A percentile compares a stretch with the other conserved stretches of the same genome.
Evolutionary conservation across 2,329 filamentous ascomycete species (phyloP).

Genomic region (Davidsoniella neocaledoniae): DNA sequence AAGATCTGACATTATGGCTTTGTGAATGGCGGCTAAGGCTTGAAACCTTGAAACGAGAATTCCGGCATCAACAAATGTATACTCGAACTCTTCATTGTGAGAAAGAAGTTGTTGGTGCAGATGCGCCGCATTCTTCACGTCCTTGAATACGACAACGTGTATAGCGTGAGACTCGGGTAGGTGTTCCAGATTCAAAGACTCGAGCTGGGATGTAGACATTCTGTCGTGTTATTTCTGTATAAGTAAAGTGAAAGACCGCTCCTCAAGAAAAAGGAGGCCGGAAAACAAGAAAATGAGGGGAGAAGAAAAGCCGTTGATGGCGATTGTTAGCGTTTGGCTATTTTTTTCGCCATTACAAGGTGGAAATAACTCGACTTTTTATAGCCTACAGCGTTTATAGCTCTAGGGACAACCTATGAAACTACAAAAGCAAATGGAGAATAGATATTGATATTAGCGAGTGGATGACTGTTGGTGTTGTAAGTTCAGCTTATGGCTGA

Average conservation of each 20-base stretch:
- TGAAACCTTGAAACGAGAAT: conserved; percentile 59
- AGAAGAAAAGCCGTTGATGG: too few relatives aligned
- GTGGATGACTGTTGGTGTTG: too few relatives aligned
- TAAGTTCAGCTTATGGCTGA: too few relatives aligned
- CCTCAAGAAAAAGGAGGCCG: not conserved
- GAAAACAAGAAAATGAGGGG: not conserved
- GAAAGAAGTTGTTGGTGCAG: conserved; percentile 71
- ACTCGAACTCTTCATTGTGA: conserved; percentile 74
- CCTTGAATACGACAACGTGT: conserved; percentile 57
- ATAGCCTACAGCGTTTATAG: too few relatives aligned
- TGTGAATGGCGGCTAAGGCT: conserved; percentile 58
- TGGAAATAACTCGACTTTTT: too few relatives aligned
- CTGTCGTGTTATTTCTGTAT: not conserved
- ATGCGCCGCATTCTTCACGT: conserved; percentile 61
- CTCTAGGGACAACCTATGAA: too few relatives aligned
- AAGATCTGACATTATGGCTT: conserved; percentile 51
- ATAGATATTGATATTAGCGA: too few relatives aligned
- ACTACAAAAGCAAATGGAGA: too few relatives aligned
- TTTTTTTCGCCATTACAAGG: too few relatives aligned
- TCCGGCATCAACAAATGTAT: conserved; percentile 79
- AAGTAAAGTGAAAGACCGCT: not conserved
- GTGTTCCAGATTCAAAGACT: conserved; percentile 59
- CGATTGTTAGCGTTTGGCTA: too few relatives aligned
- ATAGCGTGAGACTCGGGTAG: conserved; percentile 50
- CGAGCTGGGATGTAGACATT: conserved; percentile 23